Conservation (phyloP, 257 asterid genomes). For the Solanum raphanifolium region DNA sequence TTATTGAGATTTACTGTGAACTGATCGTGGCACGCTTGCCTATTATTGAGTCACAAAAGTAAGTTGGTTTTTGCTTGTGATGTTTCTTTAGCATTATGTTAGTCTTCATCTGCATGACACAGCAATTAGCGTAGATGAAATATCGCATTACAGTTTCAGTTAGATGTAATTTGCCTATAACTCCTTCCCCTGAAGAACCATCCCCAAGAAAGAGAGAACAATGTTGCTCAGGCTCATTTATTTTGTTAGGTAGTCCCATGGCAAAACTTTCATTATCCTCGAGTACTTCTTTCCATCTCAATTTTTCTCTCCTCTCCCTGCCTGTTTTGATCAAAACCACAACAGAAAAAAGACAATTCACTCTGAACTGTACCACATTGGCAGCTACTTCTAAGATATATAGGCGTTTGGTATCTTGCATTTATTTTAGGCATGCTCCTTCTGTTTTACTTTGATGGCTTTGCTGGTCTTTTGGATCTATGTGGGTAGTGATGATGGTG, state of each 20-base stretch:
- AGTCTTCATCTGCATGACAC: not conserved
- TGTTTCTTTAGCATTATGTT: not conserved
- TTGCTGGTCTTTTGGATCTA: not conserved
- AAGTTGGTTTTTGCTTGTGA: constrained; percentile 14
- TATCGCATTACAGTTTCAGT: not conserved
- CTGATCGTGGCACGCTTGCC: constrained; percentile 76
- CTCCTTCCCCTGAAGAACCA: not conserved
- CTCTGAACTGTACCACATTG: not conserved
- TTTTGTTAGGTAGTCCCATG: not conserved
- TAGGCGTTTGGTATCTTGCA: not conserved
- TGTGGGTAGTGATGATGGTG: not conserved
- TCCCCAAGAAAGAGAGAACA: not conserved
- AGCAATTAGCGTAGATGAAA: not conserved
- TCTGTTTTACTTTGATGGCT: not conserved
- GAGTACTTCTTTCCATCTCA: not conserved
- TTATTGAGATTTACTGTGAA: constrained; percentile 80
- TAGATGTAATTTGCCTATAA: not conserved
- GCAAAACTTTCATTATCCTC: not conserved
- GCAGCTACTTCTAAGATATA: not conserved
- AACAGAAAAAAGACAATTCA: not conserved
- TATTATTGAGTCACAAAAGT: constrained; percentile 90
- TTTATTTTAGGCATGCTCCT: not conserved
- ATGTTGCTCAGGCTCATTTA: not conserved
- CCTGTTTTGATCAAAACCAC: not conserved
- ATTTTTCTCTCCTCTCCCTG: not conserved